A percentile compares a stretch with the other conserved stretches of the same genome.
Conservation (phyloP, 495 filamentous ascomycete species). For the Immersiella caudata region DNA sequence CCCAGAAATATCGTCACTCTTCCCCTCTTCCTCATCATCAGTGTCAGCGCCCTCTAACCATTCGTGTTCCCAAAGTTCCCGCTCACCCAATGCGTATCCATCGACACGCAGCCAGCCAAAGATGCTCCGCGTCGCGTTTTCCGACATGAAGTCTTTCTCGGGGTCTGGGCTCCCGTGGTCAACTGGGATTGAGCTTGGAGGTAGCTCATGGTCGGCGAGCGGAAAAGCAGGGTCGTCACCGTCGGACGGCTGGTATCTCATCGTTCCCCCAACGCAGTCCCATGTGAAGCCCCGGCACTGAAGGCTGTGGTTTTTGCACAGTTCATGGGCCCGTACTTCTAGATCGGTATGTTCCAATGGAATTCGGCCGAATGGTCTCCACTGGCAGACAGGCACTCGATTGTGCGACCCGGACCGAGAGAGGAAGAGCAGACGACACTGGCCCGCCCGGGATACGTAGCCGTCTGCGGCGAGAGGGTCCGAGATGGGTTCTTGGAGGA, state of each 20-base stretch:
- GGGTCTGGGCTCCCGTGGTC: constrained; percentile 15
- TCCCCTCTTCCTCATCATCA: constrained; percentile 26
- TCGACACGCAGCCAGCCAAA: constrained; percentile 16
- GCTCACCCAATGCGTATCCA: constrained; percentile 20
- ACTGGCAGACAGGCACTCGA: constrained; percentile 25
- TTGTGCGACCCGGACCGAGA: constrained; percentile 18
- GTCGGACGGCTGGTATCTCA: background rate
- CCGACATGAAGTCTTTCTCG: constrained; percentile 23
- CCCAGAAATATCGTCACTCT: background rate
- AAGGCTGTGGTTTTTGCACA: constrained; percentile 24
- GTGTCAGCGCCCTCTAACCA: constrained; percentile 24
- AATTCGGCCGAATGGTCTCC: constrained; percentile 23
- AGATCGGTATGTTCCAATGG: constrained; percentile 17
- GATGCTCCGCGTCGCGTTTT: constrained; percentile 23
- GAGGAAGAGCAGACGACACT: constrained; percentile 26
- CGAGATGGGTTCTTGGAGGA: constrained; percentile 23
- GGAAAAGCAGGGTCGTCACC: background rate
- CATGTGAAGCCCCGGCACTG: constrained; percentile 23
- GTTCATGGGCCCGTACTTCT: constrained; percentile 19
- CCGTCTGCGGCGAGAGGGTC: constrained; percentile 19
- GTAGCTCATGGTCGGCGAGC: too few species aligned
- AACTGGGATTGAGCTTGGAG: background rate
- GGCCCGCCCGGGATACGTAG: constrained; percentile 20
- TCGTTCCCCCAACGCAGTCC: constrained; percentile 14
- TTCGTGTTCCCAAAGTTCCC: constrained; percentile 25